Evolutionary conservation across 2,329 filamentous ascomycete species (phyloP).

Genomic region (Exophiala aquamarina): DNA sequence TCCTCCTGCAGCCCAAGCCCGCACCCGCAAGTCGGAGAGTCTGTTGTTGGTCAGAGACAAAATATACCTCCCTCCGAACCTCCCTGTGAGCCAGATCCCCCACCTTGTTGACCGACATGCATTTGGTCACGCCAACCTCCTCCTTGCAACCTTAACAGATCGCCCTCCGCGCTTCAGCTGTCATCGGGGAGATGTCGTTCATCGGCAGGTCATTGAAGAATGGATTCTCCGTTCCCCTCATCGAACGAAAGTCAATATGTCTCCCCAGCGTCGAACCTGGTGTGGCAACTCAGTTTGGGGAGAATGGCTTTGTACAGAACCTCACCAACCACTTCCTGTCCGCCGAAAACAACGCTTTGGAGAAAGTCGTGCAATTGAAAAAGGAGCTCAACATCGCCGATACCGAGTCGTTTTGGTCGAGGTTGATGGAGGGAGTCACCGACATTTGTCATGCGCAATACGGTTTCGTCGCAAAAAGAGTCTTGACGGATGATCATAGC

Average conservation of each 20-base stretch:
- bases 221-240: constrained; percentile 4
- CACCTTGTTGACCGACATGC: no score
- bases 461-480: constrained; percentile 66
- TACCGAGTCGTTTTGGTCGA: constrained; percentile 63
- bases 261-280: constrained; percentile 42
- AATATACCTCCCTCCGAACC: no score
- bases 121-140: no score
- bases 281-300: constrained; percentile 44
- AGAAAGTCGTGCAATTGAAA: constrained; percentile 62
- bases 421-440: constrained; percentile 64
- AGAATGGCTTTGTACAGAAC: constrained; percentile 43
- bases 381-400: constrained; percentile 52
- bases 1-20: no score
- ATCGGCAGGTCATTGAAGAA: constrained; percentile 11
- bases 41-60: no score
- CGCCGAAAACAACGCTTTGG: constrained; percentile 61
- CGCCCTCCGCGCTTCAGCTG: not conserved
- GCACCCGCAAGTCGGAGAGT: no score
- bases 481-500: constrained; percentile 59
- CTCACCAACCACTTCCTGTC: constrained; percentile 40
- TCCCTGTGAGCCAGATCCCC: no score
- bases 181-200: constrained; percentile 4
- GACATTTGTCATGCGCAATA: constrained; percentile 65
- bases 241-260: constrained; percentile 44
- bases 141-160: not conserved